A percentile compares a stretch with the other conserved stretches of the same genome.
These are phyloP conservation scores for Endoconidiophora polonica DNA, from an alignment of 2,329 filamentous ascomycete species.

Conservation along the genomic window DNA sequence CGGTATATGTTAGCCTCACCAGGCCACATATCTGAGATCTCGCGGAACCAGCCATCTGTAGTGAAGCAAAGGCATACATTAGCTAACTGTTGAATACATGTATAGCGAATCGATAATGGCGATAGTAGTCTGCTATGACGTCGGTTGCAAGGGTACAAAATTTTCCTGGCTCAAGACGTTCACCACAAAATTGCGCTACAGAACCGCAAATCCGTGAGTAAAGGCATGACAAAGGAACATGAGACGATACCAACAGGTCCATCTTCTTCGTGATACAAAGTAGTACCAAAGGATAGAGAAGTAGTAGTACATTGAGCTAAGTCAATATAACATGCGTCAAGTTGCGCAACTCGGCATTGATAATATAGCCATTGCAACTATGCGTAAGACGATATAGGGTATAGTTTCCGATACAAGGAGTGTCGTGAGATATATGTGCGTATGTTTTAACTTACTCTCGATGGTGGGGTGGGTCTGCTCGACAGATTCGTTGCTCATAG, in stretches of 20 bases:
- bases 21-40: conserved; percentile 98
- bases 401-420: too few relatives aligned
- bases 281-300: too few relatives aligned
- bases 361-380: too few relatives aligned
- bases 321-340: too few relatives aligned
- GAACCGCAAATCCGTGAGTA: neutral
- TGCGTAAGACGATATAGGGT: too few relatives aligned
- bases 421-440: too few relatives aligned
- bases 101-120: neutral
- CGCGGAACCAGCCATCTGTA: conserved; percentile 98
- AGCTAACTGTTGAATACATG: neutral
- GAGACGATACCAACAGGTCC: too few relatives aligned
- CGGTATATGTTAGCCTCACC: conserved; percentile 97
- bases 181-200: neutral
- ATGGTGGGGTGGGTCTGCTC: conserved; percentile 42
- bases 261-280: too few relatives aligned
- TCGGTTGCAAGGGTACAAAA: neutral
- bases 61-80: neutral
- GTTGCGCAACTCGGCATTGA: too few relatives aligned
- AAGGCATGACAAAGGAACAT: neutral
- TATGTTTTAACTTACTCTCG: conserved; percentile 30
- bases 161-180: neutral
- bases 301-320: too few relatives aligned
- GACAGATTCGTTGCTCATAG: conserved; percentile 24
- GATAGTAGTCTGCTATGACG: neutral